Evolutionary conservation across 805 yeast species (phyloP).

Genomic region (Suhomyces canberraensis): DNA sequence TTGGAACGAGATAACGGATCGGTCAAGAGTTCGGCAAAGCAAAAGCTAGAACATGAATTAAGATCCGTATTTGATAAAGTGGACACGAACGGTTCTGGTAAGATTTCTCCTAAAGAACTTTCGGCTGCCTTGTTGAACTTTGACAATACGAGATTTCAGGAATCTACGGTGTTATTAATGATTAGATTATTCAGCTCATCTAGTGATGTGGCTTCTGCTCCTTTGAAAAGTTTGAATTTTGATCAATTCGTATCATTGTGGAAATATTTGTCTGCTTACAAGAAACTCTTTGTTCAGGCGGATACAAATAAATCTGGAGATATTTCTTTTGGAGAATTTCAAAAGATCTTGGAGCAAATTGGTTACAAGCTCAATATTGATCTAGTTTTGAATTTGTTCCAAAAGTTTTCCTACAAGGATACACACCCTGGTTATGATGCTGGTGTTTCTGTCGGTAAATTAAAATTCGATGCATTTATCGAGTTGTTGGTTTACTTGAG

Average conservation of each 20-base stretch:
- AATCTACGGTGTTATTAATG: slow-evolving; percentile 60
- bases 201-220: slow-evolving; percentile 18
- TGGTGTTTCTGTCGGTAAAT: slow-evolving; percentile 32
- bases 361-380: slow-evolving; percentile 61
- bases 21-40: slow-evolving; percentile 28
- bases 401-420: slow-evolving; percentile 47
- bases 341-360: slow-evolving; percentile 57
- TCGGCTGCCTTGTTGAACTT: slow-evolving; percentile 58
- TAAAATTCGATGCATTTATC: slow-evolving; percentile 79
- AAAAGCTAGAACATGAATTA: slow-evolving; percentile 45
- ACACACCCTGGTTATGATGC: slow-evolving; percentile 18
- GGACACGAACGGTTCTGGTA: slow-evolving; percentile 53
- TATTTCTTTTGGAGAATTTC: slow-evolving; percentile 65
- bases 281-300: slow-evolving; percentile 57
- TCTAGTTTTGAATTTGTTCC: slow-evolving; percentile 56
- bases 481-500: slow-evolving; percentile 76
- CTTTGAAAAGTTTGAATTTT: slow-evolving; percentile 34
- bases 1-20: slow-evolving; percentile 14
- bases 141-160: slow-evolving; percentile 60
- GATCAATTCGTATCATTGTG: slow-evolving; percentile 66
- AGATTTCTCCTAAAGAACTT: slow-evolving; percentile 54
- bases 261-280: slow-evolving; percentile 67
- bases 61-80: slow-evolving; percentile 51
- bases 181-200: slow-evolving; percentile 53
- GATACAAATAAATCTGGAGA: slow-evolving; percentile 58